Conservation (phyloP, 805 yeast genomes). For the Starmerella sp. region DNA sequence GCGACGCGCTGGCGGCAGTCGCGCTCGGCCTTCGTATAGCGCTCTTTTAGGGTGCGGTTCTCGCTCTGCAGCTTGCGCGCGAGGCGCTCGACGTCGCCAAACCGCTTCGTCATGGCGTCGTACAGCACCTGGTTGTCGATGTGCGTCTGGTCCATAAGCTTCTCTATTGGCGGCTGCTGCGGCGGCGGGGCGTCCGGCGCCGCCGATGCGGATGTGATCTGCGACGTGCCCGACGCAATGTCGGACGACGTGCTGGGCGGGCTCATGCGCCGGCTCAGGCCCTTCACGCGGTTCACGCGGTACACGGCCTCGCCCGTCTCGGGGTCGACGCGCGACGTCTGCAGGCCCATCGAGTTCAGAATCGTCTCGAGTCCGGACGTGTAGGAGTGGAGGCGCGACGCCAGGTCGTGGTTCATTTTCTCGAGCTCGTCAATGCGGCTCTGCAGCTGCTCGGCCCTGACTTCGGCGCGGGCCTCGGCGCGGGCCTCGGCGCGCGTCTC, state of each 20-base stretch:
- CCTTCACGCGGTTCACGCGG: conserved; percentile 52
- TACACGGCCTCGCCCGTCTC: conserved; percentile 17
- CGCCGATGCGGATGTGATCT: not conserved
- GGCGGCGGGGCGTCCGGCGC: conserved; percentile 16
- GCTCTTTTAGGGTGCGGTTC: conserved; percentile 39
- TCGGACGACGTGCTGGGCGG: not conserved
- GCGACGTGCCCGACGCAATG: not conserved
- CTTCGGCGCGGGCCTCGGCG: conserved; percentile 17
- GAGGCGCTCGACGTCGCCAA: conserved; percentile 77
- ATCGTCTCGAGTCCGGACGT: conserved; percentile 39
- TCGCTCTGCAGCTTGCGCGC: conserved; percentile 79
- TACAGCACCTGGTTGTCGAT: conserved; percentile 33
- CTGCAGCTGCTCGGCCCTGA: conserved; percentile 11
- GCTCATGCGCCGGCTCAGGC: conserved; percentile 11
- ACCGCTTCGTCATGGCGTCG: conserved; percentile 53
- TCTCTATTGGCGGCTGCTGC: conserved; percentile 26
- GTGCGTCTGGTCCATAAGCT: conserved; percentile 26
- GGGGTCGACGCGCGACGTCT: conserved; percentile 31
- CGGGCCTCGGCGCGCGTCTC: conserved; percentile 17
- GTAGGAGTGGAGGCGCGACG: conserved; percentile 4
- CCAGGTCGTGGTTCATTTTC: conserved; percentile 6
- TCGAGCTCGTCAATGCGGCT: conserved; percentile 12
- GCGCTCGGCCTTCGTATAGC: conserved; percentile 22
- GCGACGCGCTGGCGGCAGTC: conserved; percentile 46
- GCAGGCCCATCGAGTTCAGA: conserved; percentile 66